These are phyloP conservation scores for Penicillium lagena DNA, from an alignment of 495 filamentous ascomycete species.

Conservation along the genomic window DNA sequence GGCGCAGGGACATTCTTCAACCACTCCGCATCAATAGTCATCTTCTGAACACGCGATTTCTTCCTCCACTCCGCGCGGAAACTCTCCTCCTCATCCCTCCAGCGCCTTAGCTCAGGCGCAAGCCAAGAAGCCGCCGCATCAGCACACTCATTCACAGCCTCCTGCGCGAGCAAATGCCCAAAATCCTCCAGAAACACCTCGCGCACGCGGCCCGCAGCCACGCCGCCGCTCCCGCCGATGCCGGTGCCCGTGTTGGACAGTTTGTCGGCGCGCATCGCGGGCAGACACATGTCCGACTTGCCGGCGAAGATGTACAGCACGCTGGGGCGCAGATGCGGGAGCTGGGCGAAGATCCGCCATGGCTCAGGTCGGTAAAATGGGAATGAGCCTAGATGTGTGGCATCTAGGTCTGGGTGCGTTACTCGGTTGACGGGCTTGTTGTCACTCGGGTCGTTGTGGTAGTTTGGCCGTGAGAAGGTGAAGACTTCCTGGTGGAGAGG, in stretches of 20 bases:
- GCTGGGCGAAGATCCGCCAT: slow-evolving; percentile 48
- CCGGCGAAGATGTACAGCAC: slow-evolving; percentile 77
- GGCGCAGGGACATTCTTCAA: slow-evolving; percentile 40
- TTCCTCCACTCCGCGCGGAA: slow-evolving; percentile 49
- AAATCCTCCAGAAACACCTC: slow-evolving; percentile 57
- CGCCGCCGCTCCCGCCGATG: slow-evolving; percentile 45
- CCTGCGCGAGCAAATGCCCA: slow-evolving; percentile 84
- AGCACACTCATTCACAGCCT: slow-evolving; percentile 61
- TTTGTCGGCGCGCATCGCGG: slow-evolving; percentile 40
- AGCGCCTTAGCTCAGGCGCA: slow-evolving; percentile 52
- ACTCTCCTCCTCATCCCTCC: slow-evolving; percentile 55
- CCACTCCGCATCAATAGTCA: slow-evolving; percentile 52
- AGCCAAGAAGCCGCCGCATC: slow-evolving; percentile 58
- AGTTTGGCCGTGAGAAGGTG: slow-evolving; percentile 52
- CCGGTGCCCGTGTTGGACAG: slow-evolving; percentile 39
- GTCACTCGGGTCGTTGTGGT: slow-evolving; percentile 28
- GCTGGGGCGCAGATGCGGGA: slow-evolving; percentile 68
- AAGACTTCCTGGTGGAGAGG: slow-evolving; percentile 58
- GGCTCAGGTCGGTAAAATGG: slow-evolving; percentile 78
- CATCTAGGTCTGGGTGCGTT: slow-evolving; percentile 43
- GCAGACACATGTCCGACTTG: slow-evolving; percentile 53
- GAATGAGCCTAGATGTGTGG: slow-evolving; percentile 28
- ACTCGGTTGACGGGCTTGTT: slow-evolving; percentile 31
- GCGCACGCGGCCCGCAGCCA: slow-evolving; percentile 58
- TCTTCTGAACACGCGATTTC: slow-evolving; percentile 47